phyloP scores from a whole-genome alignment of 1,139 yeast genomes.

The Zygosaccharomyces pseudobailii region DNA sequence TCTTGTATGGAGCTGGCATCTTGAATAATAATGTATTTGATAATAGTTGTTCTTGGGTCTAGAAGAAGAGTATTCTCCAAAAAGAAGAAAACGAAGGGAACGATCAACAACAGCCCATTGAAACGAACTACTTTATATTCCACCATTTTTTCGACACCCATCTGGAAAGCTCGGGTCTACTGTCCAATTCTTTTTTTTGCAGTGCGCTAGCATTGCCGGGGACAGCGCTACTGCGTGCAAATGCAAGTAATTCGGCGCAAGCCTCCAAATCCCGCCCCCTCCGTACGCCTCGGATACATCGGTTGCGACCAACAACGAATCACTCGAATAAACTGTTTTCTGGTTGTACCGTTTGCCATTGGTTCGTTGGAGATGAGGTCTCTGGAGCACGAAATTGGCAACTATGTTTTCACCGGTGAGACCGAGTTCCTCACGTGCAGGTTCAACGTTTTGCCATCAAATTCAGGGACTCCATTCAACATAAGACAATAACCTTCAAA shows the following conservation, averaged over 20 bases:
- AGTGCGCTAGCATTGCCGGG: not conserved
- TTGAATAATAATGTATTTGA: not conserved
- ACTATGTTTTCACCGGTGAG: too few relatives aligned
- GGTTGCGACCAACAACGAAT: constrained; percentile 2
- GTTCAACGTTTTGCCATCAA: not conserved
- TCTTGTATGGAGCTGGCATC: constrained; percentile 27
- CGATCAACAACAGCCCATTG: not conserved
- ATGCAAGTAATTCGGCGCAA: not conserved
- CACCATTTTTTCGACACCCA: constrained; percentile 1
- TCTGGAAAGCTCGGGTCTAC: not conserved
- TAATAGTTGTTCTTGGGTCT: too few relatives aligned
- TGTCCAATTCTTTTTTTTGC: not conserved
- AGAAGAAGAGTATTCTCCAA: not conserved
- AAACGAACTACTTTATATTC: constrained; percentile 2
- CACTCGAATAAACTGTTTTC: not conserved
- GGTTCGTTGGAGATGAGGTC: constrained; percentile 2
- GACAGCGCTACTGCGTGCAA: not conserved
- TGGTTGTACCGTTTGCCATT: not conserved
- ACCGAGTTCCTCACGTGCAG: too few relatives aligned
- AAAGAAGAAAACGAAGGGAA: not conserved
- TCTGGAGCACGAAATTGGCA: too few relatives aligned
- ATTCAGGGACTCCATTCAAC: not conserved
- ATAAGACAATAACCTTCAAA: not conserved
- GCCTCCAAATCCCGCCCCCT: constrained; percentile 3
- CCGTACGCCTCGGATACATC: constrained; percentile 1